phyloP scores from a whole-genome alignment of 2,329 filamentous ascomycete genomes.

The Cytospora paraplurivora region DNA sequence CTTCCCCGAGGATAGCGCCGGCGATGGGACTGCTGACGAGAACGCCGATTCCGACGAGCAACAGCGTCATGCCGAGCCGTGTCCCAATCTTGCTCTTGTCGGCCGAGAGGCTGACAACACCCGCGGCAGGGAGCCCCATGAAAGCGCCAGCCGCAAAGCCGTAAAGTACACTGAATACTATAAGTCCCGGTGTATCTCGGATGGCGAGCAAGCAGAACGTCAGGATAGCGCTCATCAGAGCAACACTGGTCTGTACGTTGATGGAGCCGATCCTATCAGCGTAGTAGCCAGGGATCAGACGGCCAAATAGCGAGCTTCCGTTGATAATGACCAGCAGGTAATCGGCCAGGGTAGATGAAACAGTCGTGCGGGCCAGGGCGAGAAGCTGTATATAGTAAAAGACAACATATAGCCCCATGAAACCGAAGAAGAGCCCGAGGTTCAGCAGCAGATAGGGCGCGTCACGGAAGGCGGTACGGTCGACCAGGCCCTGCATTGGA shows the following conservation, averaged over 20 bases:
- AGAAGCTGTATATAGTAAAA: slow-evolving; percentile 51
- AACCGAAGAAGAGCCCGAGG: slow-evolving; percentile 42
- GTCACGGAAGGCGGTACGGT: slow-evolving; percentile 42
- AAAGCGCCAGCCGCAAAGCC: slow-evolving; percentile 48
- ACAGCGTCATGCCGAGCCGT: slow-evolving; percentile 45
- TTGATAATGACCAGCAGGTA: slow-evolving; percentile 48
- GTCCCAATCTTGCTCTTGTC: slow-evolving; percentile 43
- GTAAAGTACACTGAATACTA: slow-evolving; percentile 47
- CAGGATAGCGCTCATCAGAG: slow-evolving; percentile 38
- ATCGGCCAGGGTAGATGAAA: slow-evolving; percentile 37
- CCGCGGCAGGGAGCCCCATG: slow-evolving; percentile 44
- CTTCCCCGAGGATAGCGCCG: slow-evolving; percentile 47
- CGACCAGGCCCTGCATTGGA: slow-evolving; percentile 37
- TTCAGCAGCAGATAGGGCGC: slow-evolving; percentile 41
- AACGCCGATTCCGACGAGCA: slow-evolving; percentile 47
- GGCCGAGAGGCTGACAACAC: slow-evolving; percentile 40
- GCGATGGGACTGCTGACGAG: slow-evolving; percentile 53
- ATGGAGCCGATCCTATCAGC: slow-evolving; percentile 47
- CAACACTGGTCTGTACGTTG: slow-evolving; percentile 41
- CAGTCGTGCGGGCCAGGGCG: slow-evolving; percentile 44
- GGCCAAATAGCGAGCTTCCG: slow-evolving; percentile 48
- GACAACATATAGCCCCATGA: slow-evolving; percentile 49
- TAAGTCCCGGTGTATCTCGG: slow-evolving; percentile 37
- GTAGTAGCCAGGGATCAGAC: slow-evolving; percentile 46
- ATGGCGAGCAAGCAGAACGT: slow-evolving; percentile 45